phyloP scores from a whole-genome alignment of 352 stramenopile species.

The Globisporangium nagaii region DNA sequence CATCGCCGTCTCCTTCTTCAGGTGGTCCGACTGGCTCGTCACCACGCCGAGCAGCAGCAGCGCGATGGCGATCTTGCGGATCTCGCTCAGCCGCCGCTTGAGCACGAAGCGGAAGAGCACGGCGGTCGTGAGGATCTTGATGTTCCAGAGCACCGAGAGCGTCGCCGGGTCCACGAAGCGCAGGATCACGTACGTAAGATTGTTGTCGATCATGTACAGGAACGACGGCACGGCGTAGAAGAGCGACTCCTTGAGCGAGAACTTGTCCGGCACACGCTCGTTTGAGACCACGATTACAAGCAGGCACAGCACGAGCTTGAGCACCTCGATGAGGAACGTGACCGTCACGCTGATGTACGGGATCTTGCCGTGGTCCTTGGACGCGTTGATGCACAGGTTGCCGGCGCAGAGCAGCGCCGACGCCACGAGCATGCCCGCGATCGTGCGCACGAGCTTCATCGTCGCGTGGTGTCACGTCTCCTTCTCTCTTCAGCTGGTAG shows the following conservation, averaged over 20 bases:
- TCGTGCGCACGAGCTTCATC: conserved; percentile 45
- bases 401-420: conserved; percentile 71
- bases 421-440: conserved; percentile 58
- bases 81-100: conserved; percentile 58
- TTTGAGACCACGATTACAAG: conserved; percentile 33
- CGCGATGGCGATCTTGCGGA: conserved; percentile 71
- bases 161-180: conserved; percentile 82
- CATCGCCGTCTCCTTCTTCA: conserved; percentile 28
- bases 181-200: conserved; percentile 85
- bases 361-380: conserved; percentile 70
- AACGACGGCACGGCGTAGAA: conserved; percentile 83
- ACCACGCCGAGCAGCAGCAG: conserved; percentile 74
- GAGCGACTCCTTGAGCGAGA: conserved; percentile 48
- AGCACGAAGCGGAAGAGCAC: conserved; percentile 82
- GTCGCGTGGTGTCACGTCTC: background rate
- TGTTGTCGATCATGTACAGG: conserved; percentile 87
- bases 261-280: conserved; percentile 27
- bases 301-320: conserved; percentile 62
- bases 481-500: too few species aligned
- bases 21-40: conserved; percentile 72
- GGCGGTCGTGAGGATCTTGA: conserved; percentile 85
- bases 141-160: conserved; percentile 84
- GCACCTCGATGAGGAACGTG: conserved; percentile 80
- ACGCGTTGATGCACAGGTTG: conserved; percentile 83
- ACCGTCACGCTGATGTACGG: conserved; percentile 80